Evolutionary conservation across 2,329 filamentous ascomycete species (phyloP).

Genomic region (Dothistroma septosporum): DNA sequence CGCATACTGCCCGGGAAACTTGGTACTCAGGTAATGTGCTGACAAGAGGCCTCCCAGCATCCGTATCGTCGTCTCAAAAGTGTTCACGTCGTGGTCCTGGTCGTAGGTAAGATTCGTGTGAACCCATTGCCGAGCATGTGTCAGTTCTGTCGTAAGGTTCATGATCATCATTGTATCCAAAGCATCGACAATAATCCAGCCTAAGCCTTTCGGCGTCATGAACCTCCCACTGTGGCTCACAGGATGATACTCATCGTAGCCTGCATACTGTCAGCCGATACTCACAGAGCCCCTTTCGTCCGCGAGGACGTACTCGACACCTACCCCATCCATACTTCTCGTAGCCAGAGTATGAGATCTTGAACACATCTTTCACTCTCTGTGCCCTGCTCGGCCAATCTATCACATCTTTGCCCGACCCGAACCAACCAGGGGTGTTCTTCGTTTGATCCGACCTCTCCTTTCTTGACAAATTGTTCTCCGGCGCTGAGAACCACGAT

Average conservation of each 20-base stretch:
- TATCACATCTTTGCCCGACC: slow-evolving; percentile 41
- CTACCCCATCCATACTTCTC: slow-evolving; percentile 90
- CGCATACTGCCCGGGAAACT: slow-evolving; percentile 67
- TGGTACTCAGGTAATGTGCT: slow-evolving; percentile 88
- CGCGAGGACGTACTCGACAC: slow-evolving; percentile 35
- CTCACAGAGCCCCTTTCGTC: neutral
- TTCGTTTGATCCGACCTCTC: slow-evolving; percentile 28
- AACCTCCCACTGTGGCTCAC: slow-evolving; percentile 71
- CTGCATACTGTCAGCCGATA: slow-evolving; percentile 17
- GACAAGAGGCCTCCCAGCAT: slow-evolving; percentile 93
- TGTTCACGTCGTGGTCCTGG: slow-evolving; percentile 92
- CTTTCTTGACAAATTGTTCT: neutral
- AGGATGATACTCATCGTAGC: slow-evolving; percentile 83
- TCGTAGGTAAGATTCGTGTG: slow-evolving; percentile 76
- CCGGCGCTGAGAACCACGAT: slow-evolving; percentile 25
- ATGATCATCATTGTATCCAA: slow-evolving; percentile 97
- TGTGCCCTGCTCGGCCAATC: slow-evolving; percentile 78
- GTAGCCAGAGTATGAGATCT: slow-evolving; percentile 89
- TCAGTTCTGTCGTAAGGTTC: slow-evolving; percentile 84
- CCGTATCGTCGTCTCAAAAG: slow-evolving; percentile 95
- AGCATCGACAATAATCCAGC: slow-evolving; percentile 97
- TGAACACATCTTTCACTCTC: slow-evolving; percentile 82
- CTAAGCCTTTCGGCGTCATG: slow-evolving; percentile 85
- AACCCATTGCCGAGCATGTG: slow-evolving; percentile 85
- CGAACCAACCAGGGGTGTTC: slow-evolving; percentile 46